Base-by-base conservation (phyloP, 2,329 filamentous ascomycete species). In the Escovopsis sp. region DNA sequence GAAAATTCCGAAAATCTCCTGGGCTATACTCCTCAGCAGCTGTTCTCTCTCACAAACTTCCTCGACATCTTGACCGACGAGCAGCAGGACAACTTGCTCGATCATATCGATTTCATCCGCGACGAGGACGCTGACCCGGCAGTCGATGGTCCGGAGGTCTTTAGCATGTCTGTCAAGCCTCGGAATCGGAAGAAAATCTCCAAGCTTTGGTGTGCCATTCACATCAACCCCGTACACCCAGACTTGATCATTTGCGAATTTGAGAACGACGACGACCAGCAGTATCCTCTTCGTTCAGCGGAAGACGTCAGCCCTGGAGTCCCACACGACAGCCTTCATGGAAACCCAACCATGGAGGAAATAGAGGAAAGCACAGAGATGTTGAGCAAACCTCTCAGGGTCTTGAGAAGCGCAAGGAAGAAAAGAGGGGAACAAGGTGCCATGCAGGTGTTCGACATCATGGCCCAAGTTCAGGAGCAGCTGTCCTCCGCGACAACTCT, bases 381-480 rank as follows among this genome's bases (percentile, higher is more conserved):
- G 26, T 65, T 73, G 39, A 91, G 82, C 59, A 83, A 79, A 49
- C 86, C 85, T 4, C 63, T 94, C n/a, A 71, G 85, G 33, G 75
- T 91, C 2, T 58, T 91, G 23, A 69, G 83, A 33, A 85, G 80
- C 54, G 82, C 85, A 0, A 73, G 85, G 9, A 85, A 84, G 53
- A 70, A 80, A 40, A 76, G 77, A 50, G 84, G 83, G 6, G 84
- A 91, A 54, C 82, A 85, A 38, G 82, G 82, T 5, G 83, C 83
- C 0, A 91, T 91, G 79, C 82, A 93, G 52, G 83, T 91, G 1
- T 93, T 93, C 60, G 87, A 86, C 59, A 87, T 94, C 49, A 84
- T 94, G 75, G 85, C 83, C 1, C 87, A 94, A 56, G 82, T 94
- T 1, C 86, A 94, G 56, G 85, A 94, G 52, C 87, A 94, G 57